A percentile compares a stretch with the other conserved stretches of the same genome.
phyloP scores from a whole-genome alignment of 1,139 yeast species.

The Kurtzmaniella quercitrusa region DNA sequence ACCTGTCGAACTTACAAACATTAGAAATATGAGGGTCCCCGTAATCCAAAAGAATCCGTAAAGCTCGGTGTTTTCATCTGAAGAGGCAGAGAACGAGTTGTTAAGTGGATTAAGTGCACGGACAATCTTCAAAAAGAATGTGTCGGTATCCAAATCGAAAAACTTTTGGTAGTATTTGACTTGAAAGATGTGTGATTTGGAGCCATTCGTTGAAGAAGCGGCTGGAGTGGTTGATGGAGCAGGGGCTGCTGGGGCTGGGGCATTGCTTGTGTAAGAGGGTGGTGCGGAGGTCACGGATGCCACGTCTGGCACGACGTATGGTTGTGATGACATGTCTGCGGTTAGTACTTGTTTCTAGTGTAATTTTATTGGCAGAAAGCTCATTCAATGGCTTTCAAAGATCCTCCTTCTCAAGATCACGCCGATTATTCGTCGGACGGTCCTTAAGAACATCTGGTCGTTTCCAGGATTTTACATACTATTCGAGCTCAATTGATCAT shows the following conservation, averaged over 20 bases:
- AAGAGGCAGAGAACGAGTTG: constrained; percentile 17
- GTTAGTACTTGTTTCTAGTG: neutral
- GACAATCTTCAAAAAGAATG: constrained; percentile 46
- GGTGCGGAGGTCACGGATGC: constrained; percentile 3
- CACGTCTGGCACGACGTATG: constrained; percentile 7
- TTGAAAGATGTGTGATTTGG: constrained; percentile 46
- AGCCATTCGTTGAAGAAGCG: constrained; percentile 7
- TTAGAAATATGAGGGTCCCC: constrained; percentile 66
- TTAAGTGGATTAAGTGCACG: constrained; percentile 45
- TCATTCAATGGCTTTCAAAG: no score
- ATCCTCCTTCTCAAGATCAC: no score
- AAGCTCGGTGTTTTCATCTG: constrained; percentile 48
- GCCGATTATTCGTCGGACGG: no score
- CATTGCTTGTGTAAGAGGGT: constrained; percentile 6
- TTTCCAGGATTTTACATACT: constrained; percentile 12
- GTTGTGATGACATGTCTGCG: constrained; percentile 4
- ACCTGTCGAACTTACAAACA: constrained; percentile 71
- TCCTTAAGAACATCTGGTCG: no score
- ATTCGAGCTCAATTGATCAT: constrained; percentile 14
- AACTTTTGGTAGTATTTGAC: constrained; percentile 53
- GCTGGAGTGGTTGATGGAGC: constrained; percentile 16
- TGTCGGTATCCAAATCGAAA: constrained; percentile 62
- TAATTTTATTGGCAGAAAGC: no score
- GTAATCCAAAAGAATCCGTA: constrained; percentile 87
- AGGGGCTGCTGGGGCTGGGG: constrained; percentile 3